These are phyloP conservation scores for Ilex asprella DNA, from an alignment of 257 asterid species.

Conservation along the genomic window DNA sequence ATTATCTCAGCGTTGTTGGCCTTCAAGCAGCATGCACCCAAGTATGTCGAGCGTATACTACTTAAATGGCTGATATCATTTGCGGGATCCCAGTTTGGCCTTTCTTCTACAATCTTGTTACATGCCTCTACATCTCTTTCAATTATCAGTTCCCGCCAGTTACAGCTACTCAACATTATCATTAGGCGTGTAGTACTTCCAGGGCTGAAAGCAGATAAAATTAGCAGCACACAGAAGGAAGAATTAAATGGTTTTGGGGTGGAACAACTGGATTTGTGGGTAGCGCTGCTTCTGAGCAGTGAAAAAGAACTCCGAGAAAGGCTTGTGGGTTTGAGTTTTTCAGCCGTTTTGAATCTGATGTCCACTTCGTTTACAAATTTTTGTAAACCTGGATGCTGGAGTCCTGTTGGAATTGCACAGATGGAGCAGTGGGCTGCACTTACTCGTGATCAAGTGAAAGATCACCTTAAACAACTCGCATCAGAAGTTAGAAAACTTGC, in stretches of 20 bases:
- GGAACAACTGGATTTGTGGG: slow-evolving; percentile 41
- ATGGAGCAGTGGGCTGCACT: slow-evolving; percentile 73
- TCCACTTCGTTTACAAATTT: slow-evolving; percentile 22
- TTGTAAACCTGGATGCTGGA: slow-evolving; percentile 29
- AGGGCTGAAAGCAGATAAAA: slow-evolving; percentile 24
- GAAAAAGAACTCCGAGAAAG: slow-evolving; percentile 80
- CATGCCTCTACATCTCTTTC: slow-evolving; percentile 33
- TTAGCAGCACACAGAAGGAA: slow-evolving; percentile 20
- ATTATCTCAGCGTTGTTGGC: slow-evolving; percentile 58
- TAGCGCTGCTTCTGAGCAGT: slow-evolving; percentile 38
- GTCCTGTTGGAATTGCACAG: slow-evolving; percentile 55
- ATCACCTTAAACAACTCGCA: slow-evolving; percentile 39
- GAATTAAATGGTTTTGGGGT: slow-evolving; percentile 24
- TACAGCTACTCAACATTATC: slow-evolving; percentile 68
- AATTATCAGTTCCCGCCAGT: slow-evolving; percentile 54
- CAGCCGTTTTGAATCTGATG: slow-evolving; percentile 24
- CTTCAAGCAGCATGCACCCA: slow-evolving; percentile 55
- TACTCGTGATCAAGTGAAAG: slow-evolving; percentile 33
- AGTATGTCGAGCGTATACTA: slow-evolving; percentile 42
- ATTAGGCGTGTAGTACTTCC: slow-evolving; percentile 52
- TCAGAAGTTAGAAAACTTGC: slow-evolving; percentile 35
- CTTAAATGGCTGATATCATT: slow-evolving; percentile 57
- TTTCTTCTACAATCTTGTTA: slow-evolving; percentile 28
- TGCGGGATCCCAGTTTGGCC: slow-evolving; percentile 31
- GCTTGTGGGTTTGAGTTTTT: slow-evolving; percentile 49